These are phyloP conservation scores for Apiotrichum gamsii DNA, from an alignment of 1,284 basidiomycete species.

Conservation along the genomic window DNA sequence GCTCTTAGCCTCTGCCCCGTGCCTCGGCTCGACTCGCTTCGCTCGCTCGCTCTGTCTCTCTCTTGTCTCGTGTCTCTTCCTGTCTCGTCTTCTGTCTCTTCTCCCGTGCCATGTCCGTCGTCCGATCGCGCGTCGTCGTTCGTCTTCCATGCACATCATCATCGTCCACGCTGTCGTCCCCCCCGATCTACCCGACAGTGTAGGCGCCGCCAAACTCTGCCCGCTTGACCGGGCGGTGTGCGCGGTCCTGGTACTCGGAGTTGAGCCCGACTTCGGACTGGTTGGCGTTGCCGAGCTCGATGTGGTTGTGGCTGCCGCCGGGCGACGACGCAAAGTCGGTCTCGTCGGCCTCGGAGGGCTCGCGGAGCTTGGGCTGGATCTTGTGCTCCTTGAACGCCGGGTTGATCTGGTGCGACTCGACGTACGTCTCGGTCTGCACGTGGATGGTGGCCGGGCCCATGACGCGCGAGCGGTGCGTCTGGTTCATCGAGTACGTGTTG, in stretches of 20 bases:
- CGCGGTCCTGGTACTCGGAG: constrained; percentile 14
- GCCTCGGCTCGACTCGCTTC: too few relatives aligned
- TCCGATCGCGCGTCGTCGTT: too few relatives aligned
- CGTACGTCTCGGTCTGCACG: constrained; percentile 29
- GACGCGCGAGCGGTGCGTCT: constrained; percentile 1
- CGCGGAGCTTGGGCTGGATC: constrained; percentile 18
- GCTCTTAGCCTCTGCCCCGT: too few relatives aligned
- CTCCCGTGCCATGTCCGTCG: too few relatives aligned
- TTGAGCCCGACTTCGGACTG: constrained; percentile 13
- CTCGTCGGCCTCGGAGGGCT: constrained; percentile 12
- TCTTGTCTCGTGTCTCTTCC: too few relatives aligned
- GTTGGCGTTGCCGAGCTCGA: constrained; percentile 6
- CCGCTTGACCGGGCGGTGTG: constrained; percentile 1
- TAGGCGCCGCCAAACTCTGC: too few relatives aligned
- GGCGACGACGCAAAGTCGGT: constrained; percentile 5
- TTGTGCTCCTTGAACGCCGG: constrained; percentile 10
- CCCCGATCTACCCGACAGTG: too few relatives aligned
- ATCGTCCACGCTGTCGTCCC: too few relatives aligned
- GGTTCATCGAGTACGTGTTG: constrained; percentile 12
- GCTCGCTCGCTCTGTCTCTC: too few relatives aligned
- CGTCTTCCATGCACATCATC: too few relatives aligned
- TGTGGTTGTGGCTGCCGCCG: constrained; percentile 1
- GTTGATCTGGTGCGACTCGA: constrained; percentile 21
- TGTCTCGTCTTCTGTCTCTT: too few relatives aligned
- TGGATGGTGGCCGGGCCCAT: constrained; percentile 21